Conservation (phyloP, 2,329 filamentous ascomycete genomes). For the Metarhizium sp. region DNA sequence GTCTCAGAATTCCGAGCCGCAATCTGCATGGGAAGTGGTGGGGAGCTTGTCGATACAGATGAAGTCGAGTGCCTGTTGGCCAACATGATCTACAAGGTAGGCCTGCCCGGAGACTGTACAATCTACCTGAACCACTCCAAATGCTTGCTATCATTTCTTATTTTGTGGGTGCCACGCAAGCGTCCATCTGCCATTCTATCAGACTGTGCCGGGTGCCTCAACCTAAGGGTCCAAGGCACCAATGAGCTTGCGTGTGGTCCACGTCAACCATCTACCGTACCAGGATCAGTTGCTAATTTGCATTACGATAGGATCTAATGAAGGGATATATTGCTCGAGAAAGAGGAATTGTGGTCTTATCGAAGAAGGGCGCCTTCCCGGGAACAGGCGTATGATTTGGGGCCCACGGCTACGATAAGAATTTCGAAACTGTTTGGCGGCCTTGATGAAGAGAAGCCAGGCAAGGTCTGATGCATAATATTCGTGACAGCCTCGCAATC, state of each 20-base stretch:
- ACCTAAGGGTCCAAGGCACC: too few relatives aligned
- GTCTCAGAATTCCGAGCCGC: conserved; percentile 79
- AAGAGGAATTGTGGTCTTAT: conserved; percentile 81
- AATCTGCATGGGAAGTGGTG: conserved; percentile 61
- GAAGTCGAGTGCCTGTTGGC: conserved; percentile 93
- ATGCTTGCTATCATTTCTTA: neutral
- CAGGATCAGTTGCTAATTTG: conserved; percentile 24
- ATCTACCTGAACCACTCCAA: neutral
- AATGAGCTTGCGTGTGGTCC: neutral
- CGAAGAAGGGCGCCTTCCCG: conserved; percentile 87
- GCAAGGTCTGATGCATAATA: neutral
- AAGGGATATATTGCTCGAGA: conserved; percentile 97
- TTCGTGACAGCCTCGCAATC: neutral
- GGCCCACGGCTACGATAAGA: neutral
- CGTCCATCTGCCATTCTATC: neutral
- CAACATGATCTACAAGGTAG: conserved; percentile 97
- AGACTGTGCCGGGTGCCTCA: neutral
- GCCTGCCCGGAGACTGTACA: conserved; percentile 6
- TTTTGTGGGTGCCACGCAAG: too few relatives aligned
- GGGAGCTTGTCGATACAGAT: conserved; percentile 66
- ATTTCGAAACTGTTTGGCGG: neutral
- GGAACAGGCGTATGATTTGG: conserved; percentile 61
- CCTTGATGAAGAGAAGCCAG: neutral
- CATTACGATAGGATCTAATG: conserved; percentile 63
- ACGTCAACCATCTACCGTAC: conserved; percentile 2